These are phyloP conservation scores for Venturia oleaginea DNA, from an alignment of 2,329 filamentous ascomycete species.

Conservation along the genomic window DNA sequence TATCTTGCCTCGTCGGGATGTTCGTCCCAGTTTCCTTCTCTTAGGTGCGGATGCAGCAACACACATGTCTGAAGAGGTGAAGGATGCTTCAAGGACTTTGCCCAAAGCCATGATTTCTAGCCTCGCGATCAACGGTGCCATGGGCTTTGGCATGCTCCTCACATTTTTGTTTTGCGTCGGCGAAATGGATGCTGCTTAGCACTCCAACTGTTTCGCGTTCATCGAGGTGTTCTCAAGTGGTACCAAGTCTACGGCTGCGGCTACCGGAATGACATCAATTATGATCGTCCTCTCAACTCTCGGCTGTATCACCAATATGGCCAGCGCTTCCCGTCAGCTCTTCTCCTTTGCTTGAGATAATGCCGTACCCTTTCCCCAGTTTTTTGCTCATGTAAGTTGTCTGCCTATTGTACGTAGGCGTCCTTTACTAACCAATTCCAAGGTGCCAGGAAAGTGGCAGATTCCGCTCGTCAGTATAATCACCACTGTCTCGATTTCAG, in stretches of 20 bases:
- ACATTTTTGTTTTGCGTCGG: conserved; percentile 29
- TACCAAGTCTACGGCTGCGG: conserved; percentile 12
- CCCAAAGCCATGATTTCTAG: conserved; percentile 35
- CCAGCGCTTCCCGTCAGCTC: conserved; percentile 26
- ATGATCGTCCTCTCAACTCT: conserved; percentile 23
- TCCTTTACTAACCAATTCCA: conserved; percentile 9
- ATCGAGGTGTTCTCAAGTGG: conserved; percentile 23
- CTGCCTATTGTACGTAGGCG: conserved; percentile 12
- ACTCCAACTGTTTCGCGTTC: conserved; percentile 12
- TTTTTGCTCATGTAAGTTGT: neutral
- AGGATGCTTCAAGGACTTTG: conserved; percentile 25
- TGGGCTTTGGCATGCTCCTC: conserved; percentile 13
- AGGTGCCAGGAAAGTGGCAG: conserved; percentile 23
- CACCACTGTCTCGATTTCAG: conserved; percentile 23
- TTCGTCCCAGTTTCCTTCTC: conserved; percentile 6
- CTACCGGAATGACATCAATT: conserved; percentile 22
- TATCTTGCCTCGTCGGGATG: conserved; percentile 14
- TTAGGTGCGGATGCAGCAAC: conserved; percentile 13
- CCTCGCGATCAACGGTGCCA: conserved; percentile 16
- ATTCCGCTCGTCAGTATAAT: conserved; percentile 26
- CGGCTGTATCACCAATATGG: conserved; percentile 22
- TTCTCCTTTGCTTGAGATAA: conserved; percentile 29
- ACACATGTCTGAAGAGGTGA: conserved; percentile 23
- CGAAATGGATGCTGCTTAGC: conserved; percentile 10
- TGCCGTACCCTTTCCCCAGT: conserved; percentile 23